Percentiles rank a stretch among this genome's conserved stretches.
These are phyloP conservation scores for Geum urbanum DNA, from an alignment of 306 rosid genomes.

Conservation along the genomic window DNA sequence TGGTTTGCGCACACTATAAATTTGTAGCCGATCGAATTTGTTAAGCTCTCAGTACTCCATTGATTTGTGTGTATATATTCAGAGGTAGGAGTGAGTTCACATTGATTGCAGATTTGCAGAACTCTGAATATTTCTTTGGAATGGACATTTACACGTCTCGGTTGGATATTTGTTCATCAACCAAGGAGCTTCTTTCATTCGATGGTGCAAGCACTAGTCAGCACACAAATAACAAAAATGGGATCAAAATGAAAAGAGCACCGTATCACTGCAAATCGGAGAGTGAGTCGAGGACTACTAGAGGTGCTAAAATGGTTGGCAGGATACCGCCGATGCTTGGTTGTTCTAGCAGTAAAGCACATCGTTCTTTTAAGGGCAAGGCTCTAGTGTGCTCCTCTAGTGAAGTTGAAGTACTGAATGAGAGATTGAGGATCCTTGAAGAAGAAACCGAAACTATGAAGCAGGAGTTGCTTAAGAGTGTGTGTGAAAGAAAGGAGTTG, in stretches of 20 bases:
- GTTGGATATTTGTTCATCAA: conserved; percentile 13
- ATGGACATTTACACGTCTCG: conserved; percentile 12
- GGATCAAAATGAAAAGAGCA: conserved; percentile 3
- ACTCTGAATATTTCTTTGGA: neutral
- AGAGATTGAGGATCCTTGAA: conserved; percentile 42
- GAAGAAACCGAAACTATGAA: conserved; percentile 41
- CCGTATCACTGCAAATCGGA: neutral
- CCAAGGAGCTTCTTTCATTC: conserved; percentile 17
- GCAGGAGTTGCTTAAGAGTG: conserved; percentile 24
- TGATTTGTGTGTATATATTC: conserved; percentile 3
- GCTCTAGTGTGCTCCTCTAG: conserved; percentile 17
- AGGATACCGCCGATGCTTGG: neutral
- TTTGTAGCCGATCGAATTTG: neutral
- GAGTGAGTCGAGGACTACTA: neutral
- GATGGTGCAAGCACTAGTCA: conserved; percentile 8
- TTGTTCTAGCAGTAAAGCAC: conserved; percentile 9
- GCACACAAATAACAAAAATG: neutral
- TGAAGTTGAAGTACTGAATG: conserved; percentile 30
- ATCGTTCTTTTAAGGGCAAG: conserved; percentile 16
- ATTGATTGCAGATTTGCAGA: neutral
- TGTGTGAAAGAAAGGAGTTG: conserved; percentile 35
- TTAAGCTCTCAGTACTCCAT: neutral
- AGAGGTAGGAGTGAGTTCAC: neutral
- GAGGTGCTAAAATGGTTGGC: neutral
- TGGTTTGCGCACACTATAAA: no score